Conservation (phyloP, 371 early-diverging fungal genomes). For the Mucor mucedo region DNA sequence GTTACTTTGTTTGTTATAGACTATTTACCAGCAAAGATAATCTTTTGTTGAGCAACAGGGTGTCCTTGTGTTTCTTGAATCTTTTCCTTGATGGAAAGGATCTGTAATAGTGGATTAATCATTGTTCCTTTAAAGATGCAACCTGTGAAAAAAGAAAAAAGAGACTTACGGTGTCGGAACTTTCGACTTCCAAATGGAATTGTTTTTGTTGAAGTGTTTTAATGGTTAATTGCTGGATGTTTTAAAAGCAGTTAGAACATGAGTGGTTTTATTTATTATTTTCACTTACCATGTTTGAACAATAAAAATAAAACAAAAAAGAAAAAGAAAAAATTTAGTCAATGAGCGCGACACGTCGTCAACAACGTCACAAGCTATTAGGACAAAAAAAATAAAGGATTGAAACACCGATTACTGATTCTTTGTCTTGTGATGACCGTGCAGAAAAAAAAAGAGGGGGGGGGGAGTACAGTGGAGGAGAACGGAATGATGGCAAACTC, state of each 20-base stretch:
- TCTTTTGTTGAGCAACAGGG: constrained; percentile 78
- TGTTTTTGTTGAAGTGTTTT: constrained; percentile 89
- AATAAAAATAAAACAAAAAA: constrained; percentile 1
- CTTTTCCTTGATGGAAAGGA: constrained; percentile 78
- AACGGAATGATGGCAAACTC: neutral
- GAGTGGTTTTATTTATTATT: neutral
- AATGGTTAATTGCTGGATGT: constrained; percentile 74
- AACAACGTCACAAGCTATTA: neutral
- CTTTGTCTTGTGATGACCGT: neutral
- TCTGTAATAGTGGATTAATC: constrained; percentile 35
- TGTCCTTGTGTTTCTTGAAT: constrained; percentile 75
- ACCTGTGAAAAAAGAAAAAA: too few species aligned
- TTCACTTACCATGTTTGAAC: constrained; percentile 18
- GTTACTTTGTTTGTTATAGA: too few species aligned
- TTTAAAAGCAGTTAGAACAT: too few species aligned
- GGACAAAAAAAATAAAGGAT: neutral
- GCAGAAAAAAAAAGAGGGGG: neutral
- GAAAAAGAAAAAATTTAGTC: constrained; percentile 10
- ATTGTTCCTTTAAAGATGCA: neutral
- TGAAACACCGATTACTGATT: neutral
- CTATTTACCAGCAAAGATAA: constrained; percentile 79
- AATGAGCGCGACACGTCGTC: constrained; percentile 2
- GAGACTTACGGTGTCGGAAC: constrained; percentile 63
- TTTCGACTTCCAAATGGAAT: constrained; percentile 84
- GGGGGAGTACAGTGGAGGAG: neutral